Evolutionary conservation across 352 stramenopile species (phyloP).

Genomic region (Peronospora destructor): DNA sequence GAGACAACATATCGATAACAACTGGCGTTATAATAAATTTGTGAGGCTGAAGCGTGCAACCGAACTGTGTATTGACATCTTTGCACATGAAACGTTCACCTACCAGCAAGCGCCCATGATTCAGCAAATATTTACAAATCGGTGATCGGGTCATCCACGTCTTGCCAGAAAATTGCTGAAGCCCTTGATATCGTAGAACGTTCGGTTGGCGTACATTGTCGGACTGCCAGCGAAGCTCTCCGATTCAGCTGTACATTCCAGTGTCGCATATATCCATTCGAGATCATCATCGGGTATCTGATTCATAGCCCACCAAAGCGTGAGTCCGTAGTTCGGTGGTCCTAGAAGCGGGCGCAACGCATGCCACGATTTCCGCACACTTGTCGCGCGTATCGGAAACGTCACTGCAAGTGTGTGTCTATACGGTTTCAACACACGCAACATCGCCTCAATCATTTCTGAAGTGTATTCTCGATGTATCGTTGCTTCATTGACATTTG

Average conservation of each 20-base stretch:
- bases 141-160: slow-evolving; percentile 8
- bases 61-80: too few relatives aligned
- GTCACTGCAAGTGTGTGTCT: slow-evolving; percentile 40
- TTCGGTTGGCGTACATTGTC: slow-evolving; percentile 30
- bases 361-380: slow-evolving; percentile 48
- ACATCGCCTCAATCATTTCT: slow-evolving; percentile 56
- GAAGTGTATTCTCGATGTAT: slow-evolving; percentile 41
- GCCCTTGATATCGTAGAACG: slow-evolving; percentile 69
- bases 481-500: slow-evolving; percentile 47
- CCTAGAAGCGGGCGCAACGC: slow-evolving; percentile 39
- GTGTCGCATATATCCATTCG: slow-evolving; percentile 51
- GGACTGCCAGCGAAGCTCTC: not conserved
- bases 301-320: slow-evolving; percentile 60
- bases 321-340: slow-evolving; percentile 44
- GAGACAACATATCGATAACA: too few relatives aligned
- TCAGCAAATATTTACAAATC: slow-evolving; percentile 2
- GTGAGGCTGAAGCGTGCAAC: too few relatives aligned
- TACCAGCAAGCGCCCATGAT: not conserved
- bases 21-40: too few relatives aligned
- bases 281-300: slow-evolving; percentile 44
- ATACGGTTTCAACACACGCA: slow-evolving; percentile 37
- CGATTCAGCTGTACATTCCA: slow-evolving; percentile 31
- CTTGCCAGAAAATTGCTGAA: slow-evolving; percentile 48
- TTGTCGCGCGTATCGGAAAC: slow-evolving; percentile 59
- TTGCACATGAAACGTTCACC: too few relatives aligned